phyloP scores from a whole-genome alignment of 2,329 filamentous ascomycete species.

The Phialocephala subalpina region DNA sequence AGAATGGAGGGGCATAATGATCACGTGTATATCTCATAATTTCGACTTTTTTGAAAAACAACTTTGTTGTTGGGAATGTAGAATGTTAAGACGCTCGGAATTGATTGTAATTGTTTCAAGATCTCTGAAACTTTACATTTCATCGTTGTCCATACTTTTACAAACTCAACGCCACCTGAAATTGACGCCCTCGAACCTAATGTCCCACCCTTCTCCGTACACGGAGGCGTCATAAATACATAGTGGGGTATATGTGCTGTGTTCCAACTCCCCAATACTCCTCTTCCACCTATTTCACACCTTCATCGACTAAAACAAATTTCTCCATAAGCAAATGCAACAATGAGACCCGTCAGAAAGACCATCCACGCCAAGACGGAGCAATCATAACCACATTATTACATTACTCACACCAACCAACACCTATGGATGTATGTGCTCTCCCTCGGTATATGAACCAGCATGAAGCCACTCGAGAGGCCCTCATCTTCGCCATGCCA shows the following conservation, averaged over 20 bases:
- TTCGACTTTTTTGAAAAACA: background rate
- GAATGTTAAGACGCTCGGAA: background rate
- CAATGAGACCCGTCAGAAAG: background rate
- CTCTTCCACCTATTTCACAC: background rate
- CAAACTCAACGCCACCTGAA: background rate
- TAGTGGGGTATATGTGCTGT: background rate
- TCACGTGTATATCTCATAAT: background rate
- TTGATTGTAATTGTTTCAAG: background rate
- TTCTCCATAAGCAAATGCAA: background rate
- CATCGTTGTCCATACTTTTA: background rate
- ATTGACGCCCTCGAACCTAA: background rate
- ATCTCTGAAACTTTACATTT: background rate
- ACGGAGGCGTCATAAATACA: background rate
- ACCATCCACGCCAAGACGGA: background rate
- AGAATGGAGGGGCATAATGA: background rate
- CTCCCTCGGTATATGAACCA: conserved; percentile 9
- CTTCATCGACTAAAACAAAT: background rate
- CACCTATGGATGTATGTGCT: conserved; percentile 13
- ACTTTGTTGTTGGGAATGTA: background rate
- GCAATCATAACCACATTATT: conserved; percentile 14
- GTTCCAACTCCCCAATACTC: background rate
- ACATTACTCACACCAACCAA: conserved; percentile 21
- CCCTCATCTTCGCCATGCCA: conserved; percentile 21
- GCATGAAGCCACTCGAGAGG: conserved; percentile 5
- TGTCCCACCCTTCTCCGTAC: background rate